Evolutionary conservation across 202 grass and related monocot species (phyloP).

Genomic region (Brachypodium distachyon): DNA sequence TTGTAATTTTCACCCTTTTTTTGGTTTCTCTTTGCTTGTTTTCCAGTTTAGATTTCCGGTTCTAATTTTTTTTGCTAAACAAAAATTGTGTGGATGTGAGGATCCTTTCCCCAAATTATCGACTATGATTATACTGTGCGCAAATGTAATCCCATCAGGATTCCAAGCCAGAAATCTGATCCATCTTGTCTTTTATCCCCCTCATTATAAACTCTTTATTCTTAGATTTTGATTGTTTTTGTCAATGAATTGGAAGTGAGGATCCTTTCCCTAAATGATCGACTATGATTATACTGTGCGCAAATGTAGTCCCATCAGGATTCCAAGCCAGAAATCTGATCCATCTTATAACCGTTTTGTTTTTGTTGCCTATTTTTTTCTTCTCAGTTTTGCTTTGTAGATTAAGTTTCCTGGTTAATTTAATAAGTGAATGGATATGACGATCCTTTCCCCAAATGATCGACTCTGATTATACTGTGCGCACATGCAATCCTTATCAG

Average conservation of each 20-base stretch:
- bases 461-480: background rate
- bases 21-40: rapidly evolving
- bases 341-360: background rate
- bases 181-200: background rate
- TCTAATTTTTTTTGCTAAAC: background rate
- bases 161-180: conserved; percentile 69
- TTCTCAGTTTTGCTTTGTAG: rapidly evolving
- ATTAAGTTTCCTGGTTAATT: background rate
- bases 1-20: background rate
- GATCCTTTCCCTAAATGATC: conserved; percentile 62
- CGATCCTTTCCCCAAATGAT: background rate
- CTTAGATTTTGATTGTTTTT: background rate
- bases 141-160: conserved; percentile 20
- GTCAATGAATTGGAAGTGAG: background rate
- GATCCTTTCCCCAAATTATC: conserved; percentile 61
- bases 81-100: conserved; percentile 19
- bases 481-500: background rate
- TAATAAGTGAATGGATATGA: background rate
- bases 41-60: no score
- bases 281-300: conserved; percentile 46
- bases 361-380: no score
- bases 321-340: conserved; percentile 60
- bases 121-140: conserved; percentile 56
- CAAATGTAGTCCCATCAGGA: conserved; percentile 22
- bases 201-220: no score